Conservation (phyloP, 2,329 filamentous ascomycete genomes). For the Xylaria arbuscula region DNA sequence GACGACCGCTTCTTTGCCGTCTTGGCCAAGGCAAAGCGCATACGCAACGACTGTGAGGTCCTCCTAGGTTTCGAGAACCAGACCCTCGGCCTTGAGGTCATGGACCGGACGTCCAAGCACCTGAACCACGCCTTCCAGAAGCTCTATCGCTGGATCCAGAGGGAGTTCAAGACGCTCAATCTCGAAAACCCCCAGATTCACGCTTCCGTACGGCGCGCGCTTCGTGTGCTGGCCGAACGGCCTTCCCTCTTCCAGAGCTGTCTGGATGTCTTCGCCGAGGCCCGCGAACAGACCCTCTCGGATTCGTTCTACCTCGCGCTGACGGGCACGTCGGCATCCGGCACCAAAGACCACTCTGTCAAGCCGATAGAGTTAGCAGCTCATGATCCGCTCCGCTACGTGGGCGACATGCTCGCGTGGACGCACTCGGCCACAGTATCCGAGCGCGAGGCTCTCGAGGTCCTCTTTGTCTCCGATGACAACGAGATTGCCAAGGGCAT, state of each 20-base stretch:
- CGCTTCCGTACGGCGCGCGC: conserved; percentile 81
- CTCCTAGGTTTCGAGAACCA: conserved; percentile 92
- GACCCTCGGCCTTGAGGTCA: conserved; percentile 85
- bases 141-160: conserved; percentile 93
- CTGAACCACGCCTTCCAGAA: conserved; percentile 94
- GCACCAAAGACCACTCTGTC: conserved; percentile 68
- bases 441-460: conserved; percentile 90
- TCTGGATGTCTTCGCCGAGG: conserved; percentile 91
- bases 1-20: conserved; percentile 85
- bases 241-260: conserved; percentile 93
- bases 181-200: conserved; percentile 95
- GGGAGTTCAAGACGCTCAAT: conserved; percentile 91
- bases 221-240: conserved; percentile 88
- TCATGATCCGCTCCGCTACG: conserved; percentile 90
- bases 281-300: conserved; percentile 85
- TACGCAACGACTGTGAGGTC: conserved; percentile 88
- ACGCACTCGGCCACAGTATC: conserved; percentile 93
- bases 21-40: conserved; percentile 82
- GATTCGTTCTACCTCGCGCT: conserved; percentile 90
- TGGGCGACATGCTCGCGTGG: conserved; percentile 98
- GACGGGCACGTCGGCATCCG: conserved; percentile 74
- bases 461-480: conserved; percentile 89
- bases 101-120: conserved; percentile 88
- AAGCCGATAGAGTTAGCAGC: conserved; percentile 96
- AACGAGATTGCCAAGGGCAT: conserved; percentile 88